Base-by-base conservation (phyloP, 129 eudicot genomes). In the Lactuca sativa region DNA sequence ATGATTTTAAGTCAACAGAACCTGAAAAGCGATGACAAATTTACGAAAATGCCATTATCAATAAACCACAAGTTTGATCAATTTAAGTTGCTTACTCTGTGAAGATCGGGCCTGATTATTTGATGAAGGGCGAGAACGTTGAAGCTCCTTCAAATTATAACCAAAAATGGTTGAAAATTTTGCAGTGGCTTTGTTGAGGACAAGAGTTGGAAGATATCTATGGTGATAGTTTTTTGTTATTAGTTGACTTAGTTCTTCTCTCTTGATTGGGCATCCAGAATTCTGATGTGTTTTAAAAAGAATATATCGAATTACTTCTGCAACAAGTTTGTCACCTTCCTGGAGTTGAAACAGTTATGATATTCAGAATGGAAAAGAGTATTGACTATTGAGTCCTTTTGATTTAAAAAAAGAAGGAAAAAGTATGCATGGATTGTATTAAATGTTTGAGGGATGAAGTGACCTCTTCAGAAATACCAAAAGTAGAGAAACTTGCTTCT, bases 241-340 rank as follows among this genome's bases (percentile, higher is more conserved):
- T 57, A 90, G 44, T 51, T 83, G 95, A 15, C 90, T 87, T 32
- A 93, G 77, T 59, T 93, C 97, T 0, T 93, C 99, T 67, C 99
- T 90, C 56, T 90, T 93, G 1, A 93, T 85, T n/a, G 97, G 99
- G 64, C 99, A 85, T 40, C 97, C 95, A 7, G 90, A 81, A 56
- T 74, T 90, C 66, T 87, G 95, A 60, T 90, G 89, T 56, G 86
- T 70, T 62, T 85, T 89, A 56, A 93, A 93, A 7, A 93, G 86
- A 6, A 90, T 59, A 56, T 85, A 90, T 30, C 97, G 96, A 10
- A 90, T 83, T 60, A 93, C 92, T 68, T 90, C 95, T 32, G 83
- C 92, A 2, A 93, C 89, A 61, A 93, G 84, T 64, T 82, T 83
- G 40, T 93, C 99, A 44, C 78, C 83, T 74, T 93, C 98, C 98